Evolutionary conservation across 768 basidiomycete species (phyloP), one percentile per base, ranked within the genome.

Genomic region (Suillus subalutaceus): DNA sequence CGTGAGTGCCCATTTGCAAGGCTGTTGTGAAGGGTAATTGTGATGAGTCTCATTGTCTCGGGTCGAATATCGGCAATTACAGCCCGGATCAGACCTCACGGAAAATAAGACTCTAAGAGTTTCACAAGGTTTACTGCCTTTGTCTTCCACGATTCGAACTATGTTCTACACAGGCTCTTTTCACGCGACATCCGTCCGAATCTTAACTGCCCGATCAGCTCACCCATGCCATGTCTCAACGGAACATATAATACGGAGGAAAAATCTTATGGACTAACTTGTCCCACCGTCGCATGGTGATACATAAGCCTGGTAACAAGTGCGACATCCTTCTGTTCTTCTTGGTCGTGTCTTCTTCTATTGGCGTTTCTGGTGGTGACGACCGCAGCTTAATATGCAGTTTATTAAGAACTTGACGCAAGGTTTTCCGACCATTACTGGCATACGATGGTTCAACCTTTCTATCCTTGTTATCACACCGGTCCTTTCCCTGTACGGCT

Each of bases 391-490:
- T 38, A 59, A 46, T 56, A 38, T 32, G 56, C 62, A 55, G 38
- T 55, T 55, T 26, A 18, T 74, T 50, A 50, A 67, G 40, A 63
- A 57, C 58, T 57, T 78, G 37, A 65, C 74, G 4, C 69, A 59
- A 41, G 68, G 57, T 32, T 79, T 88, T 66, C 88, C 88, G 13
- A 73, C 79, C 32, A 83, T 87, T 67, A 81, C 77, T 26, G 85
- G 87, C 4, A 75, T 92, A 58, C 85, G 86, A 67, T 93, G 92
- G 91, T 91, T 94, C 81, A 94, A 92, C 71, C 81, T 93, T 72
- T 77, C 81, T 32, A 82, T 92, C 43, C 80, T 96, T 55, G 85
- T 88, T 55, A 66, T 90, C 68, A 91, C 93, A 0, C 94, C 96
- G 10, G 78, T 83, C 12, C 69, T 95, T 64, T 84, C 91, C 61